Conservation (phyloP, 139 green algal genomes). For the Nannochloris sp. region DNA sequence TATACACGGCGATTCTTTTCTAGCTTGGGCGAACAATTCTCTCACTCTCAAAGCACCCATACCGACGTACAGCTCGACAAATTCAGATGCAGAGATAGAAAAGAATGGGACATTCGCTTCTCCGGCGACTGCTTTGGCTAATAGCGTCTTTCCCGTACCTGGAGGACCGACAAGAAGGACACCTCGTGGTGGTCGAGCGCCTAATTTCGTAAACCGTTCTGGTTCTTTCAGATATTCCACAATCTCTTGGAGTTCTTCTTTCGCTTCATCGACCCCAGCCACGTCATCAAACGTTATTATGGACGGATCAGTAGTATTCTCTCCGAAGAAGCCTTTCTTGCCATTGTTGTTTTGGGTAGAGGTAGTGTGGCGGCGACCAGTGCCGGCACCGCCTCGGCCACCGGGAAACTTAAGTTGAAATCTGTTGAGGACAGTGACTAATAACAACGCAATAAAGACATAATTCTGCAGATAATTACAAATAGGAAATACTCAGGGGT, state of each 20-base stretch:
- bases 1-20: slow-evolving; percentile 77
- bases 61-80: slow-evolving; percentile 92
- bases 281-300: slow-evolving; percentile 74
- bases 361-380: no score
- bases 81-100: slow-evolving; percentile 71
- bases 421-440: slow-evolving; percentile 57
- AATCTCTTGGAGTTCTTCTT: slow-evolving; percentile 83
- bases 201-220: slow-evolving; percentile 62
- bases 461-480: no score
- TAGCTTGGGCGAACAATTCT: slow-evolving; percentile 66
- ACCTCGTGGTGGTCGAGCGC: slow-evolving; percentile 59
- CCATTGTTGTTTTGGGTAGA: no score
- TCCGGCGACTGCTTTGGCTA: slow-evolving; percentile 53
- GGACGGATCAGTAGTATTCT: slow-evolving; percentile 15
- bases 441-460: slow-evolving; percentile 44
- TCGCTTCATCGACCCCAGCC: slow-evolving; percentile 80
- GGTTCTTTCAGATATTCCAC: slow-evolving; percentile 72
- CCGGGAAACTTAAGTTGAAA: slow-evolving; percentile 51
- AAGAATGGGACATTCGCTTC: slow-evolving; percentile 85
- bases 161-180: slow-evolving; percentile 55
- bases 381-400: slow-evolving; percentile 31
- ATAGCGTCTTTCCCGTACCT: slow-evolving; percentile 75
- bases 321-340: no score
- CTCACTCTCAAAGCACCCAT: slow-evolving; percentile 81
- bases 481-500: no score